Percentiles rank a stretch among this genome's conserved stretches.
phyloP scores from a whole-genome alignment of 306 rosid genomes.

The Vigna mungo region DNA sequence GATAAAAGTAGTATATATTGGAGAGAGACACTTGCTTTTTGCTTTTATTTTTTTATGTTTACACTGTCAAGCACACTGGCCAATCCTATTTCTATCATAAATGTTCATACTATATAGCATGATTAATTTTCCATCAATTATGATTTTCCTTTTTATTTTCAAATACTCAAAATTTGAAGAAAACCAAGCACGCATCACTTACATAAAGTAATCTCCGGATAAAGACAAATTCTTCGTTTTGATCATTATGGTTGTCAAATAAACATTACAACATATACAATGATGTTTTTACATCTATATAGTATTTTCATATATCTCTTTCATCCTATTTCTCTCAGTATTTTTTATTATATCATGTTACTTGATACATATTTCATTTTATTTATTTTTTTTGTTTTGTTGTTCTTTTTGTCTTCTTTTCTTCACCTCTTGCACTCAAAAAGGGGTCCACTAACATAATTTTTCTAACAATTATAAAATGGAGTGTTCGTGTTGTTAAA shows the following conservation, averaged over 20 bases:
- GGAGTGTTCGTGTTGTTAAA: constrained; percentile 19
- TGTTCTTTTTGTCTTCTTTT: not conserved
- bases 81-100: not conserved
- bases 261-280: not conserved
- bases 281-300: not conserved
- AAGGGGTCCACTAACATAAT: not conserved
- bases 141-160: not conserved
- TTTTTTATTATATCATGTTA: not conserved
- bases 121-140: not conserved
- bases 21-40: constrained; percentile 31
- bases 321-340: not conserved
- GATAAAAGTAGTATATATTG: constrained; percentile 40
- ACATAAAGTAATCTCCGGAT: not conserved
- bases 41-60: constrained; percentile 7
- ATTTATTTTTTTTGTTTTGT: not conserved
- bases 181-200: not conserved
- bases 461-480: constrained; percentile 12
- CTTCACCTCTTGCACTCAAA: not conserved
- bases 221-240: constrained; percentile 48
- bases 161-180: not conserved
- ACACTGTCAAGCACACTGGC: not conserved
- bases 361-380: not conserved
- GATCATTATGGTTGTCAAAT: constrained; percentile 35
- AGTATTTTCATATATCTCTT: not conserved
- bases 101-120: not conserved